phyloP scores from a whole-genome alignment of 495 filamentous ascomycete genomes.

The Hyaloscypha hepaticicola region DNA sequence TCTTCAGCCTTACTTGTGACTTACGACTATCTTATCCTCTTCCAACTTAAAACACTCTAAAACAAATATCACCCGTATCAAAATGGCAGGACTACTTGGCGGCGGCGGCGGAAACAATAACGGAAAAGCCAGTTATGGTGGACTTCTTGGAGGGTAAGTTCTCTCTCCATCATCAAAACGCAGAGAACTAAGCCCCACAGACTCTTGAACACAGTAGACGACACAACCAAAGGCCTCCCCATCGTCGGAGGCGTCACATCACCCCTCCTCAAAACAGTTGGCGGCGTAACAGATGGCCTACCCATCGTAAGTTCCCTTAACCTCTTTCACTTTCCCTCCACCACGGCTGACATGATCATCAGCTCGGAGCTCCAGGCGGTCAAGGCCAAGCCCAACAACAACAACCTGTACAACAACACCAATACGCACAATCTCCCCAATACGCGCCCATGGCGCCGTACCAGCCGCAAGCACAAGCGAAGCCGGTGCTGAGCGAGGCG shows the following conservation, averaged over 20 bases:
- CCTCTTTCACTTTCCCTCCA: not conserved
- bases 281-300: conserved; percentile 18
- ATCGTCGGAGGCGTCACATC: conserved; percentile 25
- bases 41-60: not conserved
- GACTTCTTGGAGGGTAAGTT: conserved; percentile 21
- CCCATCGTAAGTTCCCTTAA: conserved; percentile 20
- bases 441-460: conserved; percentile 7
- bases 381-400: conserved; percentile 11
- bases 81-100: conserved; percentile 26
- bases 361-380: conserved; percentile 23
- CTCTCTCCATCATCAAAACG: not conserved
- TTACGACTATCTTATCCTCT: not conserved
- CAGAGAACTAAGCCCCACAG: conserved; percentile 6
- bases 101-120: conserved; percentile 19
- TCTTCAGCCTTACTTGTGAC: too few relatives aligned
- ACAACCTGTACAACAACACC: not conserved
- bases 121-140: conserved; percentile 3
- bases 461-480: not conserved
- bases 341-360: not conserved
- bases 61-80: not conserved
- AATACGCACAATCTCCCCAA: conserved; percentile 8
- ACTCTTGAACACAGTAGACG: conserved; percentile 24
- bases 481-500: conserved; percentile 17
- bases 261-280: conserved; percentile 24
- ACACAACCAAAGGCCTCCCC: conserved; percentile 27